Conservation (phyloP, 2,329 filamentous ascomycete genomes). For the Elsinoe perseae region DNA sequence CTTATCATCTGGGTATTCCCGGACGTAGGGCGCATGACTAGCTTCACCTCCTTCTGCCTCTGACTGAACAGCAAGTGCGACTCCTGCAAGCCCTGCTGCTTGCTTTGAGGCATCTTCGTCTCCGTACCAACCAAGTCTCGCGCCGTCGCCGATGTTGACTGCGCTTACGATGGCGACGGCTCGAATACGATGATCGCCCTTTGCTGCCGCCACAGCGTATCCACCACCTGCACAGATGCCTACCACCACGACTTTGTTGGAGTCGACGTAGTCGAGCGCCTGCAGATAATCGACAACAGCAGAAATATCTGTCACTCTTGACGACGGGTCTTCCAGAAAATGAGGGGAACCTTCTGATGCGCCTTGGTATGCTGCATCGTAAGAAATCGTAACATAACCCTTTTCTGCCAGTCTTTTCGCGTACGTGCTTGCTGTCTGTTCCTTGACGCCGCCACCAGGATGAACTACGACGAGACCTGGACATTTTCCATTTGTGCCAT, state of each 20-base stretch:
- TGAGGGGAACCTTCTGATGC: background rate
- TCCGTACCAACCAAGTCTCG: background rate
- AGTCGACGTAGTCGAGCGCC: background rate
- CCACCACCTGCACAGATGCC: constrained; percentile 11
- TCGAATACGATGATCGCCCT: constrained; percentile 5
- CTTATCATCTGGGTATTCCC: background rate
- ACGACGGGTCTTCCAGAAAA: background rate
- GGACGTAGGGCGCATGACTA: background rate
- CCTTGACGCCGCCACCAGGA: background rate
- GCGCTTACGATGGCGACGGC: constrained; percentile 1
- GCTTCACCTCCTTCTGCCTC: background rate
- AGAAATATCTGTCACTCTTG: background rate
- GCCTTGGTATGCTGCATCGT: constrained; percentile 4
- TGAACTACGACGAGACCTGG: constrained; percentile 2
- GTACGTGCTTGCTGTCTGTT: constrained; percentile 6
- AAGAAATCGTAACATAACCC: constrained; percentile 7
- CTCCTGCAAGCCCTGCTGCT: background rate
- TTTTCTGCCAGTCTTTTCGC: background rate
- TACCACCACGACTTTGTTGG: background rate
- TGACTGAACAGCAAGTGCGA: background rate
- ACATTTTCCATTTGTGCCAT: background rate
- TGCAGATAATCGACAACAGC: constrained; percentile 4
- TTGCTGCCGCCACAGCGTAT: background rate
- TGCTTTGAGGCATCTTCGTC: constrained; percentile 1
- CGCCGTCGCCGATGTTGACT: constrained; percentile 11